Evolutionary conservation across 805 yeast genomes (phyloP).

Genomic region (Isabelozyma gotoi): DNA sequence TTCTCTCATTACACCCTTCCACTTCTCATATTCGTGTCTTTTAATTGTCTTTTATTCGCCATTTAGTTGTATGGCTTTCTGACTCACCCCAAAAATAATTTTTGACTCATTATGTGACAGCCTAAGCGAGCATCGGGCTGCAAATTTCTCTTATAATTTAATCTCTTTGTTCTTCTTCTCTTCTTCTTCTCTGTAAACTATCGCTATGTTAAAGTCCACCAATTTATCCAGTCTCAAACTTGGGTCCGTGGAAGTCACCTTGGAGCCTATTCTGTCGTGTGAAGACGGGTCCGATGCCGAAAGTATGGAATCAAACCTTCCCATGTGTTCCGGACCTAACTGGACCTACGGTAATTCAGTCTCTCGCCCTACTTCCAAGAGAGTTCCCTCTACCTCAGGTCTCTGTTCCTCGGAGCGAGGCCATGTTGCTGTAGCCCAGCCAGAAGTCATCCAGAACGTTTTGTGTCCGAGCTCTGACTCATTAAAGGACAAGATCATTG

Average conservation of each 20-base stretch:
- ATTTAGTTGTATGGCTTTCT: too few relatives aligned
- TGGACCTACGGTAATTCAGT: slow-evolving; percentile 8
- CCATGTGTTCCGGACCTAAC: too few relatives aligned
- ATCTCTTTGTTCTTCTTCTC: neutral
- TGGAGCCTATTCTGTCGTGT: neutral
- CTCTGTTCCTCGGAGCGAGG: slow-evolving; percentile 27
- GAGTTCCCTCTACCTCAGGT: slow-evolving; percentile 13
- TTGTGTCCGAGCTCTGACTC: slow-evolving; percentile 33
- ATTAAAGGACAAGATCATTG: slow-evolving; percentile 26
- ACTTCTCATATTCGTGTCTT: too few relatives aligned
- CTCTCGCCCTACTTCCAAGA: slow-evolving; percentile 1
- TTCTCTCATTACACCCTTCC: too few relatives aligned
- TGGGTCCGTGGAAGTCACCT: neutral
- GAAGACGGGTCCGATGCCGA: too few relatives aligned
- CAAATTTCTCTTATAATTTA: neutral
- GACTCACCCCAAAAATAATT: too few relatives aligned
- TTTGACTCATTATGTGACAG: neutral
- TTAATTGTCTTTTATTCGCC: too few relatives aligned
- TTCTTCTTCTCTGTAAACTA: neutral
- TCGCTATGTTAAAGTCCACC: neutral
- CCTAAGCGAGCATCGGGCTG: neutral
- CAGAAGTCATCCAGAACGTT: slow-evolving; percentile 42
- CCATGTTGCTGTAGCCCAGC: slow-evolving; percentile 39
- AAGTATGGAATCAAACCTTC: too few relatives aligned
- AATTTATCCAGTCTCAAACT: neutral